A percentile compares a stretch with the other conserved stretches of the same genome.
These are phyloP conservation scores for Tanacetum coccineum DNA, from an alignment of 129 eudicot genomes.

Conservation along the genomic window DNA sequence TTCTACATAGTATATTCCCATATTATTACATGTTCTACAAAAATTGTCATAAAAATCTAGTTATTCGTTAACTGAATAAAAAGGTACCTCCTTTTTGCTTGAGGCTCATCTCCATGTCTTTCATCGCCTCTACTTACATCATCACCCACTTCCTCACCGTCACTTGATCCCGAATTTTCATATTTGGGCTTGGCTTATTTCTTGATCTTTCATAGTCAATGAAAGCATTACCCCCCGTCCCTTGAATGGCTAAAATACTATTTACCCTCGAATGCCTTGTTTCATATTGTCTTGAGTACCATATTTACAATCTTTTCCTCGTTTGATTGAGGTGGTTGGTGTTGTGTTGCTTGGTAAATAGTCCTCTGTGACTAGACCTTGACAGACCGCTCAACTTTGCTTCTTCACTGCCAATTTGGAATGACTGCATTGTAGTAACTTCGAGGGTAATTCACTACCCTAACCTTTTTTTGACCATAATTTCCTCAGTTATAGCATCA, in stretches of 20 bases:
- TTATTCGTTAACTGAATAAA: not conserved
- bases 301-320: constrained; percentile 54
- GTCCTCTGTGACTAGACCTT: constrained; percentile 87
- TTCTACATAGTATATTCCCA: constrained; percentile 43
- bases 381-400: constrained; percentile 85
- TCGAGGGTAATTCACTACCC: constrained; percentile 87
- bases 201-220: constrained; percentile 56
- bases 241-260: constrained; percentile 29
- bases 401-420: constrained; percentile 75
- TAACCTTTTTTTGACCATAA: constrained; percentile 93
- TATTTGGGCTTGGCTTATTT: constrained; percentile 75
- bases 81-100: constrained; percentile 76
- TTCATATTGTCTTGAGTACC: constrained; percentile 43
- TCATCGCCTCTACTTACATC: constrained; percentile 53
- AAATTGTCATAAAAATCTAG: constrained; percentile 3
- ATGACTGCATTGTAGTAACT: constrained; percentile 89
- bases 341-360: constrained; percentile 92
- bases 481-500: constrained; percentile 91
- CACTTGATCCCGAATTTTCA: constrained; percentile 77
- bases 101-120: constrained; percentile 67
- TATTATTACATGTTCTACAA: constrained; percentile 16
- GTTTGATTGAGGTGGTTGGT: constrained; percentile 68
- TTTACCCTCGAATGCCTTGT: constrained; percentile 29
- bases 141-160: constrained; percentile 72
- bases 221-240: constrained; percentile 34